These are phyloP conservation scores for Dioscorea cayenensis DNA, from an alignment of 116 monocot genomes.

Conservation along the genomic window DNA sequence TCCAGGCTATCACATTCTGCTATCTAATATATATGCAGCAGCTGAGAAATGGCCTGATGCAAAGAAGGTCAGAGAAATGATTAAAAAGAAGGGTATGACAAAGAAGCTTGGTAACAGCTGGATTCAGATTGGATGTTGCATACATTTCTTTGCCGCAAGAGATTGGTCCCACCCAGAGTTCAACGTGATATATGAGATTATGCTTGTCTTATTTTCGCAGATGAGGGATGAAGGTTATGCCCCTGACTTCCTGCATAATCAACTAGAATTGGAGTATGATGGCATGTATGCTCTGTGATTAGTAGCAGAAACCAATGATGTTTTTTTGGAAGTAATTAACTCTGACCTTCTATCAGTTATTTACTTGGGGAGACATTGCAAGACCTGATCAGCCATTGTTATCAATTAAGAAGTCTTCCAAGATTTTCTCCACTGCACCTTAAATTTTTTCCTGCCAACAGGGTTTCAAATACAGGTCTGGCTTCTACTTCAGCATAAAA, in stretches of 20 bases:
- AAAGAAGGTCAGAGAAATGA: slow-evolving; percentile 23
- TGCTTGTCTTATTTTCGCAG: slow-evolving; percentile 11
- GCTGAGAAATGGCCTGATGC: slow-evolving; percentile 43
- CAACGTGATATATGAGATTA: slow-evolving; percentile 6
- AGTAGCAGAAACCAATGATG: not conserved
- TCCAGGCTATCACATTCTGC: slow-evolving; percentile 46
- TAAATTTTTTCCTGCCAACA: too few relatives aligned
- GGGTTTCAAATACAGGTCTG: too few relatives aligned
- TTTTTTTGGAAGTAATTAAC: too few relatives aligned
- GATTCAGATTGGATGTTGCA: slow-evolving; percentile 29
- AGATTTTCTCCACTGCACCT: too few relatives aligned
- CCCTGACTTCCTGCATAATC: slow-evolving; percentile 1
- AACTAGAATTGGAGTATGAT: not conserved
- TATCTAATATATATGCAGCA: slow-evolving; percentile 46
- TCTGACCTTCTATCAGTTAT: not conserved
- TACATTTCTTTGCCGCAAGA: slow-evolving; percentile 22
- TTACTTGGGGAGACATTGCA: not conserved
- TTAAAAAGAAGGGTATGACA: slow-evolving; percentile 30
- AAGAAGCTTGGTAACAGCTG: slow-evolving; percentile 54
- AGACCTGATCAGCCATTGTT: too few relatives aligned
- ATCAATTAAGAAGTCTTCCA: too few relatives aligned
- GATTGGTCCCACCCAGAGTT: slow-evolving; percentile 12
- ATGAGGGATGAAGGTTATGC: slow-evolving; percentile 25
- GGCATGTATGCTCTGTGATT: not conserved
- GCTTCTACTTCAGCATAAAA: too few relatives aligned